Evolutionary conservation across 371 early-diverging fungal genomes (phyloP).

Genomic region (Circinella umbellata): DNA sequence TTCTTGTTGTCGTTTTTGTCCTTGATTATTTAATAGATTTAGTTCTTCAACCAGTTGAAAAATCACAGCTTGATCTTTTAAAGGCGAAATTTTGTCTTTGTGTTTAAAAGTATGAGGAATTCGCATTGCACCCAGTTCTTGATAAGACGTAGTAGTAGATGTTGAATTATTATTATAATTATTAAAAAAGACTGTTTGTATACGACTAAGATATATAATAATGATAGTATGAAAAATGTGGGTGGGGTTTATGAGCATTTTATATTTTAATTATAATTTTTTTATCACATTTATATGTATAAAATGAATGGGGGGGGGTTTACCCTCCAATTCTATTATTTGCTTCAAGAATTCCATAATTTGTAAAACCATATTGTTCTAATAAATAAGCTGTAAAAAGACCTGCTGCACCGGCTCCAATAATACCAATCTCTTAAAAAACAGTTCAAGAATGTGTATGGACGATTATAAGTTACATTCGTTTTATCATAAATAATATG

Average conservation of each 20-base stretch:
- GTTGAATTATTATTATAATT: not conserved
- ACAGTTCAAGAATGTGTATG: too few species aligned
- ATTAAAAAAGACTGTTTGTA: constrained; percentile 35
- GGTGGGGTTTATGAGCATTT: not conserved
- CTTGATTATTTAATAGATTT: not conserved
- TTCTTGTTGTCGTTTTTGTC: constrained; percentile 17
- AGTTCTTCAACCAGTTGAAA: constrained; percentile 34
- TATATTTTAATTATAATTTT: not conserved
- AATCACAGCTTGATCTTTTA: constrained; percentile 34
- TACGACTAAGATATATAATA: constrained; percentile 20
- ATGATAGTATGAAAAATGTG: not conserved
- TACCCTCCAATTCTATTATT: constrained; percentile 37
- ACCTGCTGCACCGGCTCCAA: constrained; percentile 43
- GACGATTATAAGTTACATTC: too few species aligned
- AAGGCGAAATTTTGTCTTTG: constrained; percentile 30
- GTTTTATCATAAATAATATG: too few species aligned
- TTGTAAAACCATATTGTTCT: constrained; percentile 34
- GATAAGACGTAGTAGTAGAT: constrained; percentile 18
- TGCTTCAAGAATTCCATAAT: constrained; percentile 38
- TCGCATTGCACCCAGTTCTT: constrained; percentile 38
- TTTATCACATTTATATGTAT: not conserved
- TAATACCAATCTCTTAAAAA: constrained; percentile 33
- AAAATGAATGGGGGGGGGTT: too few species aligned
- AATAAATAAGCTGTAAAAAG: constrained; percentile 34
- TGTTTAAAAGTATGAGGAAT: constrained; percentile 25